Conservation (phyloP, 495 filamentous ascomycete species). For the Stereocaulon alpinum region DNA sequence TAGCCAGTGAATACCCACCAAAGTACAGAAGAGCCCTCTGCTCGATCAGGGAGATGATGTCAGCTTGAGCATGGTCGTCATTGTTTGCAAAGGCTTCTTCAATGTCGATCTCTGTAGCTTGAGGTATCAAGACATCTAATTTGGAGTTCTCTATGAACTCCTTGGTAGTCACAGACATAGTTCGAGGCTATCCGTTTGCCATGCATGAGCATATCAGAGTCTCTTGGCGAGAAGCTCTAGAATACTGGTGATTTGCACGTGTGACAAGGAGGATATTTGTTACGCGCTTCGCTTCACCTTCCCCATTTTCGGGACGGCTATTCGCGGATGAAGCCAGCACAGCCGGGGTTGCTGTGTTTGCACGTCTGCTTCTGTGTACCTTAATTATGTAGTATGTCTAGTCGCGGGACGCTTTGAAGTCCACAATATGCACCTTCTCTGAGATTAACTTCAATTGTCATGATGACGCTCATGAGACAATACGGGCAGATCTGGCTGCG, state of each 20-base stretch:
- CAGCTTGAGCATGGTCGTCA: conserved; percentile 36
- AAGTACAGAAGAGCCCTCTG: conserved; percentile 52
- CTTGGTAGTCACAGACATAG: conserved; percentile 4
- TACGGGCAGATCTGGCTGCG: not conserved
- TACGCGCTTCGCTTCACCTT: conserved; percentile 6
- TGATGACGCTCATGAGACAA: not conserved
- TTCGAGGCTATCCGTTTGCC: conserved; percentile 3
- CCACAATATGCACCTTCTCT: not conserved
- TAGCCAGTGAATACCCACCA: conserved; percentile 44
- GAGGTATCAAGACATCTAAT: conserved; percentile 69
- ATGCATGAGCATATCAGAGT: not conserved
- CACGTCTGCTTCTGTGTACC: too few species aligned
- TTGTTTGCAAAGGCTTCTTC: conserved; percentile 46
- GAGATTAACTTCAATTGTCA: not conserved
- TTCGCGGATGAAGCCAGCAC: not conserved
- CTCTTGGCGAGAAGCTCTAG: not conserved
- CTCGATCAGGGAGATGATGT: conserved; percentile 38
- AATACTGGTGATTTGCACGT: not conserved
- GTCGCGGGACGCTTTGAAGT: not conserved
- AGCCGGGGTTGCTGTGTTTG: not conserved
- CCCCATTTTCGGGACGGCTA: not conserved
- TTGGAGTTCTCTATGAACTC: conserved; percentile 63
- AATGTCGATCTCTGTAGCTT: conserved; percentile 54
- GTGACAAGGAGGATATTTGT: not conserved
- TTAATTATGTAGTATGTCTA: too few species aligned